Evolutionary conservation across 306 rosid genomes (phyloP).

Genomic region (Quercus parvula): DNA sequence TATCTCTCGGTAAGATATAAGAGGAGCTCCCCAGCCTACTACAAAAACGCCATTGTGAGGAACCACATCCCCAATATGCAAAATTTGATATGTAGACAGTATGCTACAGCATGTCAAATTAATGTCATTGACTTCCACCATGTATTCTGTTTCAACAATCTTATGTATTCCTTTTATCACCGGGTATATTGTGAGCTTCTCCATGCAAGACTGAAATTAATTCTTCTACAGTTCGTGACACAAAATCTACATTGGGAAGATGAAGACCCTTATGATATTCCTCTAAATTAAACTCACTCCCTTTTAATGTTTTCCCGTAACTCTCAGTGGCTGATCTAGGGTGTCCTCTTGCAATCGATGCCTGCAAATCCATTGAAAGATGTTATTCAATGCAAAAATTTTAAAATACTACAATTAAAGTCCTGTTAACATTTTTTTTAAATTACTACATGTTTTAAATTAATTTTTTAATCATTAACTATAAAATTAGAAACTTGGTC

Average conservation of each 20-base stretch:
- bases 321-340: constrained; percentile 55
- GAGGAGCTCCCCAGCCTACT: no score
- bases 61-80: no score
- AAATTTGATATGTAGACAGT: no score
- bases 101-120: no score
- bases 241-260: constrained; percentile 64
- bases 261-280: constrained; percentile 55
- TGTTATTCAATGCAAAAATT: neutral
- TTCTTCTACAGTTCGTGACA: constrained; percentile 46
- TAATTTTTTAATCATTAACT: no score
- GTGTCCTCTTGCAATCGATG: constrained; percentile 67
- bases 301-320: constrained; percentile 48
- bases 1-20: no score
- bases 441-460: no score
- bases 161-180: neutral
- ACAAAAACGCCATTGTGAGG: no score
- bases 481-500: no score
- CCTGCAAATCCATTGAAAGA: constrained; percentile 35
- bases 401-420: no score
- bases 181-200: constrained; percentile 10
- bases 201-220: constrained; percentile 38
- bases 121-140: neutral
- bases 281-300: constrained; percentile 41
- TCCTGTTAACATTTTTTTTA: no score
- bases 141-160: neutral